Percentiles rank a stretch among this genome's conserved stretches.
Conservation (phyloP, 2,329 filamentous ascomycete species). For the Trichoderma koningiopsis region DNA sequence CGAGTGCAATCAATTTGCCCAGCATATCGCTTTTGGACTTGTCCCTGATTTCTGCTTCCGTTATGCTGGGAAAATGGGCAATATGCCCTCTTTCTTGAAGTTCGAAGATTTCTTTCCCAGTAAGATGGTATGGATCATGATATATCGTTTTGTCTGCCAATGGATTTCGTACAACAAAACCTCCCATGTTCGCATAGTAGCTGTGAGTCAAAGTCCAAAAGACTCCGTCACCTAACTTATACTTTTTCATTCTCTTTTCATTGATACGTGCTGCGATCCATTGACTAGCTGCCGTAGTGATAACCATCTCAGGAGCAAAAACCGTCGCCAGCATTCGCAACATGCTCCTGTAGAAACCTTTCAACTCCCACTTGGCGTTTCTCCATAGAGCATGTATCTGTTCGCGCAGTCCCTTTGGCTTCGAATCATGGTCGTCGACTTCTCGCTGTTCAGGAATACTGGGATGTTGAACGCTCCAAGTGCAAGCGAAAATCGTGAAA, state of each 20-base stretch:
- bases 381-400: background rate
- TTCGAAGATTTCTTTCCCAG: rapidly evolving
- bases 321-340: background rate
- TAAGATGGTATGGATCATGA: background rate
- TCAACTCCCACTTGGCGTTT: background rate
- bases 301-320: constrained; percentile 5
- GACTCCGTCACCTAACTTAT: background rate
- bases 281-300: too few species aligned
- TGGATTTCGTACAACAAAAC: background rate
- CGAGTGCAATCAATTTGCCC: background rate
- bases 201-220: background rate
- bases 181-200: constrained; percentile 14
- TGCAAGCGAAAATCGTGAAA: constrained; percentile 2
- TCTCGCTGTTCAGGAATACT: background rate
- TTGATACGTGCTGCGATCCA: too few species aligned
- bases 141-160: rapidly evolving
- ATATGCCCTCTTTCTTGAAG: background rate
- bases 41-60: background rate
- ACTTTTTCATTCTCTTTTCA: background rate
- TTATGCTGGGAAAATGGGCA: background rate
- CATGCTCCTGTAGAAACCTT: background rate
- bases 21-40: background rate
- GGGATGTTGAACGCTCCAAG: background rate
- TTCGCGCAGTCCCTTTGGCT: background rate
- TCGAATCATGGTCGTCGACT: background rate